Evolutionary conservation across 2,329 filamentous ascomycete genomes (phyloP).

Genomic region (Aspergillus latus): DNA sequence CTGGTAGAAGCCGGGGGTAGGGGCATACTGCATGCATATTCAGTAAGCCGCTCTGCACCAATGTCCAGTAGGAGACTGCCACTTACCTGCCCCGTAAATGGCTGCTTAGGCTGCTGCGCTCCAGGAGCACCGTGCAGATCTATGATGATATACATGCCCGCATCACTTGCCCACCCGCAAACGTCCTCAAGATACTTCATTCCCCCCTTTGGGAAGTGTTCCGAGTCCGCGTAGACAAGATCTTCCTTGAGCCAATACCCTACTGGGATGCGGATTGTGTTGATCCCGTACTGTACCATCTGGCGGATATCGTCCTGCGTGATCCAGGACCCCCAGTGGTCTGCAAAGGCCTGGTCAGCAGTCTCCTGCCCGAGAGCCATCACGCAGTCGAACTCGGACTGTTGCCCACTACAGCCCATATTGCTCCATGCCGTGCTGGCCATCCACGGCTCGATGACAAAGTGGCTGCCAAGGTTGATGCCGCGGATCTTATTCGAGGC

Average conservation of each 20-base stretch:
- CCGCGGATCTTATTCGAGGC: conserved; percentile 50
- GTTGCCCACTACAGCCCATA: conserved; percentile 50
- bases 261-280: conserved; percentile 56
- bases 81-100: background rate
- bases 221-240: conserved; percentile 48
- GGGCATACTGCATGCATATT: conserved; percentile 25
- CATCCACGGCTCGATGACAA: conserved; percentile 58
- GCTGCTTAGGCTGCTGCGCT: conserved; percentile 23
- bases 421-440: conserved; percentile 45
- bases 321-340: conserved; percentile 55
- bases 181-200: conserved; percentile 50
- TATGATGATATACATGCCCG: conserved; percentile 55
- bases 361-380: conserved; percentile 47
- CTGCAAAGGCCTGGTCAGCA: conserved; percentile 50
- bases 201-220: conserved; percentile 54
- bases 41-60: background rate
- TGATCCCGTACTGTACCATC: conserved; percentile 53
- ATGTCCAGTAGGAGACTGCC: too few species aligned
- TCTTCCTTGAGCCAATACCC: conserved; percentile 58
- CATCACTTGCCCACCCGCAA: conserved; percentile 50
- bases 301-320: conserved; percentile 50
- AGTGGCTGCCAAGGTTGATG: conserved; percentile 56
- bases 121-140: conserved; percentile 39
- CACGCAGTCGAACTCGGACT: conserved; percentile 58
- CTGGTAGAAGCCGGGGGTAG: conserved; percentile 55